These are phyloP conservation scores for Phascolomyces articulosus DNA, from an alignment of 371 early-diverging fungal genomes.

Conservation along the genomic window DNA sequence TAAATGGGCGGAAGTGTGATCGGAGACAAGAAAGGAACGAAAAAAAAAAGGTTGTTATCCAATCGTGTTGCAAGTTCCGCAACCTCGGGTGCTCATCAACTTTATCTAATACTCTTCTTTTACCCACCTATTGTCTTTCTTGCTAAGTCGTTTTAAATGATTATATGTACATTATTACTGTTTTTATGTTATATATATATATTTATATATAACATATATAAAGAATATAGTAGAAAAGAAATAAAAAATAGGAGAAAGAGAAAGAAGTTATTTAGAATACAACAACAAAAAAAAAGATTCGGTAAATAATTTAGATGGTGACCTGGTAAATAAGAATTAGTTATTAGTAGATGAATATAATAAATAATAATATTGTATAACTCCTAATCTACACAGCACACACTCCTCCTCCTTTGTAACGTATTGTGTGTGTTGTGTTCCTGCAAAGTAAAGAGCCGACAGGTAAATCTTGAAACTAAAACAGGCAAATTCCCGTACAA, in stretches of 20 bases:
- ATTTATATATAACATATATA: background rate
- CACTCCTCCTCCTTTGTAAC: background rate
- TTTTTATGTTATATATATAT: too few species aligned
- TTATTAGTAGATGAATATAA: too few species aligned
- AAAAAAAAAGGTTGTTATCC: background rate
- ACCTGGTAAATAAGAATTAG: too few species aligned
- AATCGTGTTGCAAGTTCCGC: conserved; percentile 2
- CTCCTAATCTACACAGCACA: too few species aligned
- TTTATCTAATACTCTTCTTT: background rate
- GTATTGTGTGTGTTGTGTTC: background rate
- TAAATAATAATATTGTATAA: too few species aligned
- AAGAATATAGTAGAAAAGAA: background rate
- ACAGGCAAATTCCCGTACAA: background rate
- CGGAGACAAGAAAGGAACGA: background rate
- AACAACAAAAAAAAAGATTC: background rate
- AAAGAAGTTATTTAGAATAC: background rate
- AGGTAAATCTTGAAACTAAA: conserved; percentile 2
- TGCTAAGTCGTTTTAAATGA: too few species aligned
- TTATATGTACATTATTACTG: too few species aligned
- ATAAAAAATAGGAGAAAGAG: background rate
- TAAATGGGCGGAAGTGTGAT: background rate
- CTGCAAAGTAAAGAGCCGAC: background rate
- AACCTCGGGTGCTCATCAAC: conserved; percentile 6
- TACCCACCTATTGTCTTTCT: background rate
- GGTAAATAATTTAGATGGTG: background rate